Percentiles rank a stretch among this genome's conserved stretches.
Conservation (phyloP, 1,284 basidiomycete genomes). For the Malassezia equina region DNA sequence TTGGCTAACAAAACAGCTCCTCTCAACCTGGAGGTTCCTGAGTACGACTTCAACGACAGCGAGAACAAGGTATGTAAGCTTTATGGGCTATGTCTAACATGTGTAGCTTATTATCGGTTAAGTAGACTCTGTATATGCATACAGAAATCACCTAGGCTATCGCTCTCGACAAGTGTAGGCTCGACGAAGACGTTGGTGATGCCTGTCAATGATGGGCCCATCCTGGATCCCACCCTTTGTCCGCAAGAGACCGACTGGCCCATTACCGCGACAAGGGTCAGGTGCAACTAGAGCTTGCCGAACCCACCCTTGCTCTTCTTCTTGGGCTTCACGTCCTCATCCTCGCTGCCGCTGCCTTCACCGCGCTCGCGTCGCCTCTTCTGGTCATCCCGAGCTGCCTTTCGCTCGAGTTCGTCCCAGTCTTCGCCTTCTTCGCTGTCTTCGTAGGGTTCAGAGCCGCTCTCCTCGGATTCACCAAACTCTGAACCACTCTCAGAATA, state of each 20-base stretch:
- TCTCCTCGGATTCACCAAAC: constrained; percentile 44
- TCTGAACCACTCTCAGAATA: constrained; percentile 40
- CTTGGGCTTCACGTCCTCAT: constrained; percentile 20
- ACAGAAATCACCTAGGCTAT: not conserved
- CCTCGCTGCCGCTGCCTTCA: constrained; percentile 19
- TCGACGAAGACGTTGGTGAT: not conserved
- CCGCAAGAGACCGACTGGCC: not conserved
- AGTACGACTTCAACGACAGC: constrained; percentile 48
- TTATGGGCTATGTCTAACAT: not conserved
- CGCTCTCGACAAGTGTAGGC: not conserved
- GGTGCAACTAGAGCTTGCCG: not conserved
- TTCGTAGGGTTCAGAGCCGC: constrained; percentile 60
- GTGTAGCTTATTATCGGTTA: constrained; percentile 16
- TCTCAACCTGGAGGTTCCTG: constrained; percentile 74
- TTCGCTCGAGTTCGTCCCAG: constrained; percentile 87
- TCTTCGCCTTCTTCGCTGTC: constrained; percentile 62
- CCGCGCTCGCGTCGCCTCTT: constrained; percentile 34
- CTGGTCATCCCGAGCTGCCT: constrained; percentile 49
- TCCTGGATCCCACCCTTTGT: not conserved
- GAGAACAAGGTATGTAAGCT: constrained; percentile 54
- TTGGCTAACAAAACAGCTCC: constrained; percentile 50
- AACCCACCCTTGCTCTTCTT: constrained; percentile 16
- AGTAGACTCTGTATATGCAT: not conserved
- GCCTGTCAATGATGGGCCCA: not conserved
- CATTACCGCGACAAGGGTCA: not conserved